phyloP scores from a whole-genome alignment of 1,284 basidiomycete genomes.

The Marasmius sp. region DNA sequence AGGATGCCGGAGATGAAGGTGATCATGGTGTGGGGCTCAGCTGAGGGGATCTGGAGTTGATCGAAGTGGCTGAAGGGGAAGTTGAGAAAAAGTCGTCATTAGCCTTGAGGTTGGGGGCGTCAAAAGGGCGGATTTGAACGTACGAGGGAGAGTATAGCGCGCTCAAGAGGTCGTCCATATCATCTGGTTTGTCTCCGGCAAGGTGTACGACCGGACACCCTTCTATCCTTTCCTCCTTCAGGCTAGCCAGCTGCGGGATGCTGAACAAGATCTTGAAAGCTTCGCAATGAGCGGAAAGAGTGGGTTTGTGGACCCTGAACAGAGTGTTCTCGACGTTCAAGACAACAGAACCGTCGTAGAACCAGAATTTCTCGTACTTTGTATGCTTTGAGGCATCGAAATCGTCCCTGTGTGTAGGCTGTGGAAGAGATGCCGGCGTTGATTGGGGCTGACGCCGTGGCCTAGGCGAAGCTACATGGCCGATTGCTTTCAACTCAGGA shows the following conservation, averaged over 20 bases:
- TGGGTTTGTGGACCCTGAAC: slow-evolving; percentile 40
- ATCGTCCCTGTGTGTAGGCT: not conserved
- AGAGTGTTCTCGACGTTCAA: slow-evolving; percentile 30
- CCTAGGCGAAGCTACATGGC: no score
- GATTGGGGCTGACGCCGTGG: no score
- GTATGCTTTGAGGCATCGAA: not conserved
- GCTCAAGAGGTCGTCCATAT: slow-evolving; percentile 9
- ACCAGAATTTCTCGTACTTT: slow-evolving; percentile 31
- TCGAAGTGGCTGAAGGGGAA: slow-evolving; percentile 32
- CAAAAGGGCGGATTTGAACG: not conserved
- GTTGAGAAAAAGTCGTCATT: no score
- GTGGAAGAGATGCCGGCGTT: no score
- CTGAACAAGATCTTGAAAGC: slow-evolving; percentile 37
- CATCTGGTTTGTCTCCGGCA: slow-evolving; percentile 5
- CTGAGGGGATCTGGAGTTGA: slow-evolving; percentile 21
- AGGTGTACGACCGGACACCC: slow-evolving; percentile 10
- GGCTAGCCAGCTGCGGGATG: slow-evolving; percentile 37
- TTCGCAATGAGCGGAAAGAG: slow-evolving; percentile 37
- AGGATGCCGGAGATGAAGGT: slow-evolving; percentile 38
- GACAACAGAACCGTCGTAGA: slow-evolving; percentile 40
- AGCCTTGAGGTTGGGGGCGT: no score
- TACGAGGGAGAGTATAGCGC: slow-evolving; percentile 14
- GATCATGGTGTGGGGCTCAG: slow-evolving; percentile 33
- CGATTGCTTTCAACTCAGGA: no score
- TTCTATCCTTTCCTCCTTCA: slow-evolving; percentile 4